A percentile compares a stretch with the other conserved stretches of the same genome.
Evolutionary conservation across 2,329 filamentous ascomycete species (phyloP).

Genomic region (Metarhizium robertsii): DNA sequence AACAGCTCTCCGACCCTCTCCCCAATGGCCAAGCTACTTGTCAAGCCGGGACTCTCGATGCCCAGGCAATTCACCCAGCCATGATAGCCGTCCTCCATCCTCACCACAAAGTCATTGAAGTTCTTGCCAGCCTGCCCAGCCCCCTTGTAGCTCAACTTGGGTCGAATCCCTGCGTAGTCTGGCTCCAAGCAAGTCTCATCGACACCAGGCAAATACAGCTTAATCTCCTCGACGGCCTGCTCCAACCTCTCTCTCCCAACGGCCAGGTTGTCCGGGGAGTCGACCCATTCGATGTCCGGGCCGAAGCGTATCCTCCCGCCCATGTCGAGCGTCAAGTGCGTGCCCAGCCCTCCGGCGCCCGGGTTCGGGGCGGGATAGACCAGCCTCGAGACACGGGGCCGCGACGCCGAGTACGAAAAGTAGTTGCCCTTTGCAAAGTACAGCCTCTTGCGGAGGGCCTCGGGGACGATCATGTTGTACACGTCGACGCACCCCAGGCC

Average conservation of each 20-base stretch:
- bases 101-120: conserved; percentile 79
- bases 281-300: conserved; percentile 91
- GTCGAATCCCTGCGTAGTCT: conserved; percentile 87
- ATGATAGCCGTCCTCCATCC: conserved; percentile 63
- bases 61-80: conserved; percentile 87
- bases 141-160: conserved; percentile 59
- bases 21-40: conserved; percentile 75
- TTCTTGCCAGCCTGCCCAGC: conserved; percentile 55
- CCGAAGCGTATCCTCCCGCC: conserved; percentile 80
- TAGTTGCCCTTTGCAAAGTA: conserved; percentile 94
- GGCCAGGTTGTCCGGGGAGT: conserved; percentile 57
- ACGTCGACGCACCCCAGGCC: conserved; percentile 69
- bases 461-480: conserved; percentile 71
- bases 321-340: conserved; percentile 88
- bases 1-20: conserved; percentile 56
- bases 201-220: conserved; percentile 67
- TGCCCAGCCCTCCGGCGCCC: conserved; percentile 77
- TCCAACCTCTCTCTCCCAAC: conserved; percentile 55
- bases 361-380: conserved; percentile 82
- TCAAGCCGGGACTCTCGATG: conserved; percentile 89
- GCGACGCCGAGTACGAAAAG: conserved; percentile 66
- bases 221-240: conserved; percentile 65
- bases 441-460: conserved; percentile 44
- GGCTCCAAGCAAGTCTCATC: conserved; percentile 56
- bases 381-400: conserved; percentile 58